Base-by-base conservation (phyloP, 352 stramenopile species). In the Globisporangium solare region DNA sequence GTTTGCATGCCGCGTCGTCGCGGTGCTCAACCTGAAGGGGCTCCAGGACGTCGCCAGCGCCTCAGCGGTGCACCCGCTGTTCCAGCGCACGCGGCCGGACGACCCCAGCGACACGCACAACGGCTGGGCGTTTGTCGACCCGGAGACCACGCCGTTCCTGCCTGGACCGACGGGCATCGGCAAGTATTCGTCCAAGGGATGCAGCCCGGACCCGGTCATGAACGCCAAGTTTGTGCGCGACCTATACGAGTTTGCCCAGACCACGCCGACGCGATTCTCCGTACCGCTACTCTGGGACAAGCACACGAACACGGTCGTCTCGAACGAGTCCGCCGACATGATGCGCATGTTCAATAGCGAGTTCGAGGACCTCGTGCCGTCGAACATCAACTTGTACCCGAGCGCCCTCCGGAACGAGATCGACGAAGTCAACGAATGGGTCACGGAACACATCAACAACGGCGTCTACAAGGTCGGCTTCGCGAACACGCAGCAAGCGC, bases 271-370 rank as follows among this genome's bases (percentile, higher is more conserved):
- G 57, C 82, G 79, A 65, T 92, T 88, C 69, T 90, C 91, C 47
- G 92, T 96, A 43, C 94, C 94, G 17, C 76, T 98, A 40, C 54
- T 98, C 37, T 90, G 96, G 68, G 91, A 98, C 81, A 88, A 89
- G 64, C 73, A 87, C 65, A 83, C 74, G 58, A 82, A 92, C 53
- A 88, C 74, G 27, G 98, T 98, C 66, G 88, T 98, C 24, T 97
- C 84, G 54, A 98, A 98, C 74, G 94, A 98, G 67, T 97, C 85
- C 45, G 79, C 83, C 49, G 90, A 98, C 52, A 98, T 98, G 54
- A 87, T 98, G 62, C 80, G 89, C 60, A 95, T 98, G 71, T 81
- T 98, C 31, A 91, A 90, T 67, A 78, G 57, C 45, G 83, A 74
- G 24, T 95, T 96, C 50, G 74, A 95, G 50, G 60, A 73, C 32